Evolutionary conservation across 1,284 basidiomycete genomes (phyloP), one percentile per base, ranked within the genome.

Genomic region (Cryptococcus sp.): DNA sequence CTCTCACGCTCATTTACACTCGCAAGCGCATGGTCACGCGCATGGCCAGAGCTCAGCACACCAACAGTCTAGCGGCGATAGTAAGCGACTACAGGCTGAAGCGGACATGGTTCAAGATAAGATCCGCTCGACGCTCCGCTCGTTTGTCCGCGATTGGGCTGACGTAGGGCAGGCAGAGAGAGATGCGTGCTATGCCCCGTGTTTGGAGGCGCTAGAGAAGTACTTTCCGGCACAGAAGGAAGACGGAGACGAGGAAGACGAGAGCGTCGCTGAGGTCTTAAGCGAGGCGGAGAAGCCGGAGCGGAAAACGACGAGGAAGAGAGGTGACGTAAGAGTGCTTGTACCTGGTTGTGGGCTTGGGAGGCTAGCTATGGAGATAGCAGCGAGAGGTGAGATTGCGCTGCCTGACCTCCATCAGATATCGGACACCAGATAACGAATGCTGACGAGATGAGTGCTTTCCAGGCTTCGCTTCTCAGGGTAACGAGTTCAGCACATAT

Each of bases 401-500:
- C 25, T 39, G 25, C 41, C 11, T n/a, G 10, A 20, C 23, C 34
- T 13, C 5, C 37, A 26, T 20, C 13, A 38, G 2, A 34, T 17
- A 11, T 25, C 22, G 38, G 26, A 10, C 22, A n/a, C n/a, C n/a
- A n/a, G n/a, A n/a, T n/a, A 25, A 43, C 17, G 17, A 20, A 49
- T 1, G 51, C 44, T 56, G 54, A 59, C 46, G 15, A 19, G 8
- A 38, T 39, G 29, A 34, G 29, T 34, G 29, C 29, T 8, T 5
- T 26, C 23, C 67, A 91, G 91, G 90, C 10, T 94, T 93, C 66
- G 79, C 87, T 4, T 89, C 87, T 57, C 91, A 93, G 76, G 93
- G 89, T 10, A 96, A 95, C 73, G 93, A 96, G 76, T 95, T 94
- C 73, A 93, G 89, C 37, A 89, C 93, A 62, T 93, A 91, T 78